Evolutionary conservation across 2,329 filamentous ascomycete species (phyloP).

Genomic region (Sordariomycetes sp.): DNA sequence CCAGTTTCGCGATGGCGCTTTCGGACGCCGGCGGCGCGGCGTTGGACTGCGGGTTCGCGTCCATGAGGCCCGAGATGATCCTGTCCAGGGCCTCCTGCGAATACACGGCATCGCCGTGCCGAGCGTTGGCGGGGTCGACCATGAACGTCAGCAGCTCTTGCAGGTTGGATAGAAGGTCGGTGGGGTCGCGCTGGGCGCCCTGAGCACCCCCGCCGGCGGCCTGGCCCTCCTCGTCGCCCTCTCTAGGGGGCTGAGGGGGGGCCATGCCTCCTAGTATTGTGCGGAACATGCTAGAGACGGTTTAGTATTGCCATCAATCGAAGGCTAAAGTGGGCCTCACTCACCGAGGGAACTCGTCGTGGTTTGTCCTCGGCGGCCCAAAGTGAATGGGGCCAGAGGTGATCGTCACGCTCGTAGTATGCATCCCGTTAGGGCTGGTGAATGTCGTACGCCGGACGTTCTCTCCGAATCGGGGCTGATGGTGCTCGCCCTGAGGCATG

Average conservation of each 20-base stretch:
- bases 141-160: conserved; percentile 37
- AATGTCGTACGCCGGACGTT: conserved; percentile 3
- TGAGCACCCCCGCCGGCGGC: neutral
- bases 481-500: neutral
- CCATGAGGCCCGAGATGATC: conserved; percentile 80
- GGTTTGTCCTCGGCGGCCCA: neutral
- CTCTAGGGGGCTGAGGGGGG: neutral
- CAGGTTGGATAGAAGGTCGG: conserved; percentile 22
- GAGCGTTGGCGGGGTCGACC: conserved; percentile 35
- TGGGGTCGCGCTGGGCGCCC: conserved; percentile 6
- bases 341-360: conserved; percentile 1
- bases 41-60: conserved; percentile 61
- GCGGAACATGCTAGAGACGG: neutral
- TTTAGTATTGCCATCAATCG: neutral
- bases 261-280: conserved; percentile 2
- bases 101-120: conserved; percentile 71
- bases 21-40: conserved; percentile 72
- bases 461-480: neutral
- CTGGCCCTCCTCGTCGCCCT: neutral
- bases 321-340: neutral
- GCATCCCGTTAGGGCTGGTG: conserved; percentile 1
- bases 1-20: conserved; percentile 58
- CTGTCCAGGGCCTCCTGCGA: conserved; percentile 82
- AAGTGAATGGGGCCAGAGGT: conserved; percentile 2
- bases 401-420: conserved; percentile 4